These are phyloP conservation scores for Strobilomyces dryophilus DNA, from an alignment of 768 basidiomycete genomes.

Conservation along the genomic window DNA sequence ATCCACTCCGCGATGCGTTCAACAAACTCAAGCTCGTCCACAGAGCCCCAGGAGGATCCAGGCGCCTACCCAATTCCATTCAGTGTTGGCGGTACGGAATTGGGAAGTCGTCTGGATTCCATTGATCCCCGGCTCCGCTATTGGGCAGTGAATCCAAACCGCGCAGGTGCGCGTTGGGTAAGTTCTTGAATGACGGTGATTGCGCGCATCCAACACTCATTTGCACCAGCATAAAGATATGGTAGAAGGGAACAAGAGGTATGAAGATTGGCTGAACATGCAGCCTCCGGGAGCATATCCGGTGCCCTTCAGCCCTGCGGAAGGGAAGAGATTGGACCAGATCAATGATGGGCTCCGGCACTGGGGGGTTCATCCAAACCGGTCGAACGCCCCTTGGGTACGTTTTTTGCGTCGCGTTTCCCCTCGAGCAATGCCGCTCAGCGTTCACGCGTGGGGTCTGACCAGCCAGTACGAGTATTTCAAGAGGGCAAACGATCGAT, in stretches of 20 bases:
- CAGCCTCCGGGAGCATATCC: conserved; percentile 7
- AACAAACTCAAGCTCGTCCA: background rate
- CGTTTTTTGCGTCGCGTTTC: background rate
- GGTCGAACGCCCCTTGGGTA: conserved; percentile 8
- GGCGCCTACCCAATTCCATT: conserved; percentile 20
- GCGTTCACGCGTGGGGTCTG: background rate
- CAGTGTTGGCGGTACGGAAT: background rate
- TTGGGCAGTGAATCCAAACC: conserved; percentile 10
- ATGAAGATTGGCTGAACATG: conserved; percentile 15
- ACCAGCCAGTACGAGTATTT: conserved; percentile 7
- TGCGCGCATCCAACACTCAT: background rate
- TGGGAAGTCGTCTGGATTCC: conserved; percentile 20
- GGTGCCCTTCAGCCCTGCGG: background rate
- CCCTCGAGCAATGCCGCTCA: background rate
- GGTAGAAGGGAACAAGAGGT: conserved; percentile 8
- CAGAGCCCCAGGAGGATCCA: conserved; percentile 4
- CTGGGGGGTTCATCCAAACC: conserved; percentile 7
- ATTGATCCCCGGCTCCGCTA: background rate
- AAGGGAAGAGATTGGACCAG: conserved; percentile 1
- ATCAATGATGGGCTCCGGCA: background rate
- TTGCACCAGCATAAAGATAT: conserved; percentile 3
- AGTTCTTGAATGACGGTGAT: background rate
- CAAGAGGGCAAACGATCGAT: conserved; percentile 7
- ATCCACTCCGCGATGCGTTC: background rate
- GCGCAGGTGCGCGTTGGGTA: conserved; percentile 7